Conservation (phyloP, 2,329 filamentous ascomycete genomes). For the Colletotrichum endophyticum region DNA sequence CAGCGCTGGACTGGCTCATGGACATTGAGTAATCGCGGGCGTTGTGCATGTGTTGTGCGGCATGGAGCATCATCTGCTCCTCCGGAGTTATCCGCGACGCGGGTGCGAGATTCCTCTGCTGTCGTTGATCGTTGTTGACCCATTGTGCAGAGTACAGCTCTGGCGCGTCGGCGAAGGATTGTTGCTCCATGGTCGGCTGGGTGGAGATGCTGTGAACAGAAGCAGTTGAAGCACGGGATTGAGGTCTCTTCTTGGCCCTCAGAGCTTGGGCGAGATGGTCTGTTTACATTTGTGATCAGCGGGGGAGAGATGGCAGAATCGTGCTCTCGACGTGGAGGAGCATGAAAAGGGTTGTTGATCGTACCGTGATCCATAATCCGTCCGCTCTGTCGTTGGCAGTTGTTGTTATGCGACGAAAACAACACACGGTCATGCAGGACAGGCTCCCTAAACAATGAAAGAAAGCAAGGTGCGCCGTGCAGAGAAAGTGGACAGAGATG, state of each 20-base stretch:
- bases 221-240: conserved; percentile 61
- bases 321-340: not conserved
- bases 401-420: conserved; percentile 23
- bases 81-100: conserved; percentile 58
- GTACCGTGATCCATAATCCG: conserved; percentile 21
- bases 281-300: conserved; percentile 25
- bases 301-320: conserved; percentile 24
- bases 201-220: conserved; percentile 60
- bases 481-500: not conserved
- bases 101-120: conserved; percentile 47
- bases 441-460: conserved; percentile 15
- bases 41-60: conserved; percentile 56
- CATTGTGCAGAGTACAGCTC: conserved; percentile 56
- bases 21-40: conserved; percentile 54
- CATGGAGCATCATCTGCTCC: conserved; percentile 64
- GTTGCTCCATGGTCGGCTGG: conserved; percentile 56
- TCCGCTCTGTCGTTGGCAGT: not conserved
- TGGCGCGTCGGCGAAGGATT: conserved; percentile 44
- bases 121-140: conserved; percentile 48
- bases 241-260: conserved; percentile 54
- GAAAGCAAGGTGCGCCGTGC: conserved; percentile 4
- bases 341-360: not conserved
- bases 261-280: conserved; percentile 34
- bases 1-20: conserved; percentile 28
- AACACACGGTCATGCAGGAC: conserved; percentile 19